Percentiles rank a stretch among this genome's conserved stretches.
phyloP scores from a whole-genome alignment of 164 flowering plant species.

The Sedum album region DNA sequence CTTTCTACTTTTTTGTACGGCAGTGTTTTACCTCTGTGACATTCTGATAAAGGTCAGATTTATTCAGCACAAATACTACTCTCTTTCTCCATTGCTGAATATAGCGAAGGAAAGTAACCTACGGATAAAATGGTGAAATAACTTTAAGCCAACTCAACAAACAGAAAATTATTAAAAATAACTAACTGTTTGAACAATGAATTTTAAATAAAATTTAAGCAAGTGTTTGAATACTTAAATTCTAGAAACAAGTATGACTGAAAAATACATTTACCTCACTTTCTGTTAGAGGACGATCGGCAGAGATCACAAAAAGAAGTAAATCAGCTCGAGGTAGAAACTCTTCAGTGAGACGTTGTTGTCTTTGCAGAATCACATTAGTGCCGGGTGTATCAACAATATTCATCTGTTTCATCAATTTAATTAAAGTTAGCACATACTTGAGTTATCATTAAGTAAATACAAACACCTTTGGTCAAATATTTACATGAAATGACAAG shows the following conservation, averaged over 20 bases:
- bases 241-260: neutral
- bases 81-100: slow-evolving; percentile 94
- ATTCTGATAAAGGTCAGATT: slow-evolving; percentile 73
- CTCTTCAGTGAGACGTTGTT: slow-evolving; percentile 93
- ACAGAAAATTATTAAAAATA: neutral
- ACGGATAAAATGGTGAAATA: slow-evolving; percentile 11
- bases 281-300: slow-evolving; percentile 91
- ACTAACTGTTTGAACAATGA: neutral
- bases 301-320: slow-evolving; percentile 87
- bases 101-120: slow-evolving; percentile 89
- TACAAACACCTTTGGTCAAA: neutral
- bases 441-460: neutral
- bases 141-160: neutral
- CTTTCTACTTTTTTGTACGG: neutral
- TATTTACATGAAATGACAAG: slow-evolving; percentile 3
- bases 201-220: too few relatives aligned
- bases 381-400: slow-evolving; percentile 98
- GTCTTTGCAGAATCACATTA: slow-evolving; percentile 94
- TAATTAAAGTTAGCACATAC: neutral
- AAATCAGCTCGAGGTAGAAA: slow-evolving; percentile 96
- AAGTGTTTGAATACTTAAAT: too few relatives aligned
- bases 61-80: slow-evolving; percentile 83
- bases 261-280: slow-evolving; percentile 60
- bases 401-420: slow-evolving; percentile 51
- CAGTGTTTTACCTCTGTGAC: slow-evolving; percentile 45